Base-by-base conservation (phyloP, 2,329 filamentous ascomycete species). In the Epichloe sibirici region DNA sequence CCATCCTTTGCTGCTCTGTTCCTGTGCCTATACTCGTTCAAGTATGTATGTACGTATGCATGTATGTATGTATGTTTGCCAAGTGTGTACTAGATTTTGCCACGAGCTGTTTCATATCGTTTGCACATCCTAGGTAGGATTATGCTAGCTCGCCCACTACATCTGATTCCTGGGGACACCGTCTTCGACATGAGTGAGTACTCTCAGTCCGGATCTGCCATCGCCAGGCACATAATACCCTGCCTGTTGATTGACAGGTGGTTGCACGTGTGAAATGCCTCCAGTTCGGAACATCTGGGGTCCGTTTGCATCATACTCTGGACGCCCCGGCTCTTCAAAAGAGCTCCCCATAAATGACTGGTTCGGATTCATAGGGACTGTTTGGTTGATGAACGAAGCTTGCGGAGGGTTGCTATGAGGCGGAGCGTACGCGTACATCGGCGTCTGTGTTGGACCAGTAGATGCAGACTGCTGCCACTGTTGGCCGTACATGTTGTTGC, bases 351-450 rank as follows among this genome's bases (percentile, higher is more conserved):
- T 65, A 47, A 69, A 71, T 1, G 64, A 52, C 52, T 66, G 66
- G 7, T 56, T 62, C 34, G 67, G 59, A 6, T 59, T 63, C 52
- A 70, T 61, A 15, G 64, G 56, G 9, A 71, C 67, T 1, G 56
- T 50, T 2, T 65, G 60, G 37, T 57, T 61, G 21, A 66, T 62
- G 54, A 67, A 70, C 1, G 66, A 57, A 1, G 65, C 52, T 35
- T 63, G 57, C 35, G 65, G 56, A 13, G 65, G 49, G 11, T 63
- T 61, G 4, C 65, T 56, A 23, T 69, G 68, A 50, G 75, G 70
- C 6, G 68, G 61, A 13, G 69, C 65, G 49, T 74, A 77, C 1
- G 73, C 60, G 56, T 78, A 79, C 55, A 78, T 63, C 0, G 73
- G 57, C 0, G 73, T 62, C 2, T 68, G 68, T 38, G 62, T 69